phyloP scores from a whole-genome alignment of 768 basidiomycete species.

The Tephrocybe rancida region DNA sequence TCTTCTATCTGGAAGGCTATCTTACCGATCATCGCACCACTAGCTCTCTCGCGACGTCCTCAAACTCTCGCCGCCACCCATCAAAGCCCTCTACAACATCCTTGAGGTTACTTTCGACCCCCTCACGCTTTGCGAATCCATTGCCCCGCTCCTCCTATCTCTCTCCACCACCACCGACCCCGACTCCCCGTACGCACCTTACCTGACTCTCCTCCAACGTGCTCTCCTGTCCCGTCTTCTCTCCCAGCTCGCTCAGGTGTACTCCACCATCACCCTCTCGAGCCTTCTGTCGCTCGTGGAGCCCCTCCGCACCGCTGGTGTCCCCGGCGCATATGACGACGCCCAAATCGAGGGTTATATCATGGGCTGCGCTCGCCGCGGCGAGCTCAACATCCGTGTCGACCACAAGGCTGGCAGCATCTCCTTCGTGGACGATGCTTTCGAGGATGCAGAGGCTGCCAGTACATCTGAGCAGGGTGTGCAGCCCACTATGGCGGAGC shows the following conservation, averaged over 20 bases:
- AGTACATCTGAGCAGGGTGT: slow-evolving; percentile 45
- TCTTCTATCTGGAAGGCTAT: not conserved
- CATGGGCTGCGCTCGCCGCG: slow-evolving; percentile 88
- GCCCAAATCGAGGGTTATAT: slow-evolving; percentile 88
- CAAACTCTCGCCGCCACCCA: slow-evolving; percentile 69
- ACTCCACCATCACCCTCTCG: slow-evolving; percentile 80
- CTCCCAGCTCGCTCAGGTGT: slow-evolving; percentile 90
- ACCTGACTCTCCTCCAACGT: slow-evolving; percentile 87
- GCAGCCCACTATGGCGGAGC: slow-evolving; percentile 72
- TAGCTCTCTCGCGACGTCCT: slow-evolving; percentile 85
- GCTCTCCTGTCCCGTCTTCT: slow-evolving; percentile 91
- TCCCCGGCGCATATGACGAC: slow-evolving; percentile 63
- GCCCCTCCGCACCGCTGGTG: slow-evolving; percentile 62
- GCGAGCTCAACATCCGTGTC: slow-evolving; percentile 83
- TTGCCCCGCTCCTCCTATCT: slow-evolving; percentile 74
- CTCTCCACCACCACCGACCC: slow-evolving; percentile 38
- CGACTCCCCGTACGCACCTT: slow-evolving; percentile 70
- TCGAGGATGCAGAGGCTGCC: slow-evolving; percentile 37
- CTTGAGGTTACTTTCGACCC: slow-evolving; percentile 96
- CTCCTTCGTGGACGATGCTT: slow-evolving; percentile 81
- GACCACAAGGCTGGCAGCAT: slow-evolving; percentile 89
- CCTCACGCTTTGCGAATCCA: slow-evolving; percentile 75
- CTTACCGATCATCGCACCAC: slow-evolving; percentile 8
- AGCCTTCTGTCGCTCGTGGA: slow-evolving; percentile 78
- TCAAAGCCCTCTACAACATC: slow-evolving; percentile 82